These are phyloP conservation scores for Amylocarpus encephaloides DNA, from an alignment of 2,329 filamentous ascomycete genomes.

Conservation along the genomic window DNA sequence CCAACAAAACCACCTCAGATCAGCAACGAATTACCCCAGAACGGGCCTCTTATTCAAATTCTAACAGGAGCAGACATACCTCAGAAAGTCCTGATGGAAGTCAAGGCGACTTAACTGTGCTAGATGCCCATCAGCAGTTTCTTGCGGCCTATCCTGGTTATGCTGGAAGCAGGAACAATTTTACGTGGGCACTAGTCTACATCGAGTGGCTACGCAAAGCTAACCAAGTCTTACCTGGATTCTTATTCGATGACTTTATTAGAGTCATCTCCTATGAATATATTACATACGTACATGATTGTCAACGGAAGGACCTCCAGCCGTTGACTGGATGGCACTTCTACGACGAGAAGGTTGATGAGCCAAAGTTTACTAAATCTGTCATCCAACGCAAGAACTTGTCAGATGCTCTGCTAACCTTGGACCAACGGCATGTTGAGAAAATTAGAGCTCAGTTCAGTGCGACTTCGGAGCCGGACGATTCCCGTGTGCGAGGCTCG, in stretches of 20 bases:
- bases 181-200: conserved; percentile 41
- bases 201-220: conserved; percentile 35
- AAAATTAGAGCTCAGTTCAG: conserved; percentile 3
- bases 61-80: neutral
- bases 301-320: conserved; percentile 21
- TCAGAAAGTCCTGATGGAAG: neutral
- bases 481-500: neutral
- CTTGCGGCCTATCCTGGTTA: conserved; percentile 39
- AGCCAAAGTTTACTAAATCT: conserved; percentile 20
- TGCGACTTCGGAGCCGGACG: neutral
- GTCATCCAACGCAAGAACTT: conserved; percentile 20
- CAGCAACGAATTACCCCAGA: no score
- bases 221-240: conserved; percentile 34
- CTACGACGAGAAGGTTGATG: conserved; percentile 31
- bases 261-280: conserved; percentile 39
- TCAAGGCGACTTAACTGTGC: neutral
- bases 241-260: conserved; percentile 49
- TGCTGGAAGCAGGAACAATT: conserved; percentile 35
- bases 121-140: conserved; percentile 34
- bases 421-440: conserved; percentile 10
- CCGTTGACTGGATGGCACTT: conserved; percentile 38
- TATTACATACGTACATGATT: conserved; percentile 34
- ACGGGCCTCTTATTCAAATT: neutral
- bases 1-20: no score
- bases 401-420: conserved; percentile 9